Percentiles rank a stretch among this genome's conserved stretches.
phyloP scores from a whole-genome alignment of 1,284 basidiomycete genomes.

The Leccinum griseonigrum region DNA sequence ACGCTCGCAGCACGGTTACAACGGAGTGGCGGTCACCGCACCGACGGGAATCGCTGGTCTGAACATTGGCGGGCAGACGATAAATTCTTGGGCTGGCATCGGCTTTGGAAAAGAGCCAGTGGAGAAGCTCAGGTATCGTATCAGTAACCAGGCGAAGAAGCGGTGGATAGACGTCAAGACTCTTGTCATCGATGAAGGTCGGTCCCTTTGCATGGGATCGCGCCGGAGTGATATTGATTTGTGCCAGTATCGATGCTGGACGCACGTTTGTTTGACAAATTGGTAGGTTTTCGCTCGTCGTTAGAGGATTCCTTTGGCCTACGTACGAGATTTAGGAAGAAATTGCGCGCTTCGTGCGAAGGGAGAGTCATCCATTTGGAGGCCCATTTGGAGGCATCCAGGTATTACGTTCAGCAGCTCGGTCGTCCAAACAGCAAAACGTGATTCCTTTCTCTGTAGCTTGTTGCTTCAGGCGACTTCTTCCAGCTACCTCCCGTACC shows the following conservation, averaged over 20 bases:
- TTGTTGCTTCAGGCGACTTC: constrained; percentile 79
- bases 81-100: constrained; percentile 76
- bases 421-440: background rate
- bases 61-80: constrained; percentile 76
- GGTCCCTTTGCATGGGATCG: constrained; percentile 19
- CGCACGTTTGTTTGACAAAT: constrained; percentile 62
- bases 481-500: constrained; percentile 79
- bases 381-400: constrained; percentile 76
- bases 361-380: constrained; percentile 49
- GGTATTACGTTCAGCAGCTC: constrained; percentile 30
- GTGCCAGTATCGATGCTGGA: constrained; percentile 57
- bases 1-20: constrained; percentile 43
- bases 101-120: constrained; percentile 59
- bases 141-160: constrained; percentile 40
- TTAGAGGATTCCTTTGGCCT: background rate
- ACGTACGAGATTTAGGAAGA: constrained; percentile 24
- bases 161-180: constrained; percentile 54
- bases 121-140: constrained; percentile 46
- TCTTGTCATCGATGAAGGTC: constrained; percentile 73
- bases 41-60: constrained; percentile 80
- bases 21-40: constrained; percentile 66
- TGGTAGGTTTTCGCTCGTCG: constrained; percentile 38
- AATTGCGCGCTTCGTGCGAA: constrained; percentile 51
- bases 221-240: background rate
- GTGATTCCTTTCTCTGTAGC: constrained; percentile 35